A percentile compares a stretch with the other conserved stretches of the same genome.
Evolutionary conservation across 345 rosid species (phyloP).

Genomic region (Populus davidiana): DNA sequence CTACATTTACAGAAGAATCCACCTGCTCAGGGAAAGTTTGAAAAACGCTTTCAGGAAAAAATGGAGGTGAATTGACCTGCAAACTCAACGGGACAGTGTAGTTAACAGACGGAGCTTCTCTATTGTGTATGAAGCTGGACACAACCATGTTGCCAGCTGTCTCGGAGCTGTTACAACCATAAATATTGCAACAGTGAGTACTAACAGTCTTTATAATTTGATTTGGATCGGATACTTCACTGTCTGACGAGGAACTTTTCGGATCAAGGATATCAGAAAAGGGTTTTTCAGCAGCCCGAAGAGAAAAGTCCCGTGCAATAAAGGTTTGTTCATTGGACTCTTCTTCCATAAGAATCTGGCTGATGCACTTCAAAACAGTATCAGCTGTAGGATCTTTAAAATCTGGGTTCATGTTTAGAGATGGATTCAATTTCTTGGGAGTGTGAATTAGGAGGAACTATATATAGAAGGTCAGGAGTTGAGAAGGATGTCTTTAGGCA

Average conservation of each 20-base stretch:
- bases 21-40: background rate
- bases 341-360: background rate
- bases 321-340: background rate
- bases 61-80: background rate
- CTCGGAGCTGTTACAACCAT: background rate
- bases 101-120: background rate
- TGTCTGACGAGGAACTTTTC: background rate
- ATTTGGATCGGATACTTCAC: background rate
- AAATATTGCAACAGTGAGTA: background rate
- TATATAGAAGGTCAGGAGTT: background rate
- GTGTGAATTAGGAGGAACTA: background rate
- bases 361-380: background rate
- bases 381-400: background rate
- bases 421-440: background rate
- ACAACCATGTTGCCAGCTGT: background rate
- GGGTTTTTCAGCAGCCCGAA: constrained; percentile 23
- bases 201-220: background rate
- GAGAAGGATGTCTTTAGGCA: background rate
- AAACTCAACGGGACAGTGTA: background rate
- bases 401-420: background rate
- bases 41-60: background rate
- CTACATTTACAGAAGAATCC: background rate
- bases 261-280: constrained; percentile 16
- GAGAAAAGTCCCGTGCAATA: background rate
- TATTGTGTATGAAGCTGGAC: background rate